phyloP scores from a whole-genome alignment of 495 filamentous ascomycete species.

The Oleoguttula mirabilis region DNA sequence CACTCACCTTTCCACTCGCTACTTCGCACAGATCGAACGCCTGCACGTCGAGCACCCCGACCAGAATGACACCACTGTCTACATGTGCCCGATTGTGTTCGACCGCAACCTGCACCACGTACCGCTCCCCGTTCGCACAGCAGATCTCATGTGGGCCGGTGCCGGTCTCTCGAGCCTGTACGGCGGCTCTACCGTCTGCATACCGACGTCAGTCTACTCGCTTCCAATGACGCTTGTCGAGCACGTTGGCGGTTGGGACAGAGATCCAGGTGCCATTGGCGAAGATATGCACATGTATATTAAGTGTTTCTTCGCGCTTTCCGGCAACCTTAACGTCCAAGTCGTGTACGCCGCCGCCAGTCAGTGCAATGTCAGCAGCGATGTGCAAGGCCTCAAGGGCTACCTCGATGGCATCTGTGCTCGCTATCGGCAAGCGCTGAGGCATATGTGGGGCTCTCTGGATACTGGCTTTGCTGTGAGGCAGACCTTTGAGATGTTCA shows the following conservation, averaged over 20 bases:
- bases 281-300: slow-evolving; percentile 66
- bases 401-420: slow-evolving; percentile 41
- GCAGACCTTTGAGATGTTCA: slow-evolving; percentile 8
- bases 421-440: slow-evolving; percentile 51
- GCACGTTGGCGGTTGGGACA: slow-evolving; percentile 54
- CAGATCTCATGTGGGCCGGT: slow-evolving; percentile 54
- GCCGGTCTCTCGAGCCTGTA: slow-evolving; percentile 56
- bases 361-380: slow-evolving; percentile 53
- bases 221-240: slow-evolving; percentile 50
- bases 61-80: slow-evolving; percentile 46
- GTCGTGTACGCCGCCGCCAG: slow-evolving; percentile 49
- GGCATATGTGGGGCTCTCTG: slow-evolving; percentile 63
- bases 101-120: slow-evolving; percentile 57
- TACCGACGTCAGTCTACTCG: slow-evolving; percentile 60
- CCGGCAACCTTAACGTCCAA: slow-evolving; percentile 44
- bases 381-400: slow-evolving; percentile 37
- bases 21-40: slow-evolving; percentile 48
- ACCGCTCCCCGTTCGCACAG: slow-evolving; percentile 53
- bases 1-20: slow-evolving; percentile 53
- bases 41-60: slow-evolving; percentile 44
- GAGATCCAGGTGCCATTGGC: slow-evolving; percentile 53
- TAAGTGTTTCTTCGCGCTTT: slow-evolving; percentile 61
- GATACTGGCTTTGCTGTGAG: slow-evolving; percentile 47
- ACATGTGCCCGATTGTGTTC: slow-evolving; percentile 58
- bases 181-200: slow-evolving; percentile 44